Conservation (phyloP, 805 yeast species). For the Vanderwaltozyma tropicalis region DNA sequence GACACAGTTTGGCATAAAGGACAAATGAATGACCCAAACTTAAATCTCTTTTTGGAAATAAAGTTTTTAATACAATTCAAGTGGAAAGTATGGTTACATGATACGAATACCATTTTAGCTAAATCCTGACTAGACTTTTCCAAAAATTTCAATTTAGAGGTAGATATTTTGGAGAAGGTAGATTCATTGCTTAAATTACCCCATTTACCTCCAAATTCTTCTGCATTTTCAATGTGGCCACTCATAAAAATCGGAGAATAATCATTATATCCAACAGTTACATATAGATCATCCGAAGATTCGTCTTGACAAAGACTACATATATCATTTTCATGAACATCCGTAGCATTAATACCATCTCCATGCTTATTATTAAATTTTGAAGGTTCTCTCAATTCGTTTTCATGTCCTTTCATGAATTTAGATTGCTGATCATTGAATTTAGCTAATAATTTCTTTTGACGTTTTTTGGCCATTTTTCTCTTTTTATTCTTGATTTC, state of each 20-base stretch:
- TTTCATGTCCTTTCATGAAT: constrained; percentile 49
- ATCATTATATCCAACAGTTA: constrained; percentile 42
- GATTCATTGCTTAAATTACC: too few species aligned
- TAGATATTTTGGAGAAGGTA: too few species aligned
- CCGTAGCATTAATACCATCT: not conserved
- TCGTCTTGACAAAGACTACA: constrained; percentile 55
- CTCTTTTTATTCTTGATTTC: constrained; percentile 45
- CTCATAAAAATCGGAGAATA: constrained; percentile 41
- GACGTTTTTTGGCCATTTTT: constrained; percentile 49
- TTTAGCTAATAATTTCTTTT: constrained; percentile 48
- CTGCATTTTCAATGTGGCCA: constrained; percentile 18
- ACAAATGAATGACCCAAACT: constrained; percentile 67
- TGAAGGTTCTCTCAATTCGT: constrained; percentile 17
- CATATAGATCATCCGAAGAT: constrained; percentile 41
- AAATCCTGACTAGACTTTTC: too few species aligned
- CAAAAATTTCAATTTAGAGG: too few species aligned
- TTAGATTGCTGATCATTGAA: constrained; percentile 63
- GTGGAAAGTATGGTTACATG: constrained; percentile 95
- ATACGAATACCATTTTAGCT: constrained; percentile 48
- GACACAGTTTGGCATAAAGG: constrained; percentile 80
- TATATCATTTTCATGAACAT: constrained; percentile 11
- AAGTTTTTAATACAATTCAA: constrained; percentile 61
- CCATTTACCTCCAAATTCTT: constrained; percentile 16
- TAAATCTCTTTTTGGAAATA: constrained; percentile 47
- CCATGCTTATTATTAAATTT: not conserved